Base-by-base conservation (phyloP, 73 alveolate species). In the Paramecium tetraurelia region DNA sequence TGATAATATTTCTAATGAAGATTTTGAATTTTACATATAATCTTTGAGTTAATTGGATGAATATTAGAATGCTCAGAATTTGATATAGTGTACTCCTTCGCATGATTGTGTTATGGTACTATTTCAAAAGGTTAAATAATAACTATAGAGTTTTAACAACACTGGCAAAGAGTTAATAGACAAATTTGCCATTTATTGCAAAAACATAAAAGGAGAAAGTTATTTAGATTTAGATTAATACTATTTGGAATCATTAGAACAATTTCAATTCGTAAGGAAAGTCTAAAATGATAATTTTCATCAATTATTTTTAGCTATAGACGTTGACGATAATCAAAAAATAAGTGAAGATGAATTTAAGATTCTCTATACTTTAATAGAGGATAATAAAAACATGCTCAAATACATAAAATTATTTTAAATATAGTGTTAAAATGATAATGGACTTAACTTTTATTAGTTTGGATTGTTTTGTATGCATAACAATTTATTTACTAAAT, bases 11-110 rank as follows among this genome's bases (percentile, higher is more conserved):
- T 31, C 46, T 0, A 41, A 80, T 80, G 90, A 80, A 18, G 90
- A 80, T 44, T 46, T 80, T 20, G 90, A 80, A 22, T 80, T 80
- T 27, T 80, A 80, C 20, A 80, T 80, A 16, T 46, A 22, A 24
- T 44, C 90, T 14, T 22, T 80, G 7, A 27, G 7, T 41, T 46
- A 24, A 20, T 35, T 80, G 14, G 90, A 80, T 80, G 90, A 80
- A 44, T 20, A 27, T 31, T 27, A 21, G 29, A 63, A 63, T 63
- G 18, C 90, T 11, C 29, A 21, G 46, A 75, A 75, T 36, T 75
- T 75, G 22, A 33, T 75, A 16, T 80, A 14, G 2, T 46, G 71
- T n/a, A 27, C 38, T 44, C 20, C 40, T 5, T 31, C 48, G 4
- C 46, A 80, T 8, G 70, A 44, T 21, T 80, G 21, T 43, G 90